Base-by-base conservation (phyloP, 2,329 filamentous ascomycete genomes). In the Pestalotiopsis sp. region DNA sequence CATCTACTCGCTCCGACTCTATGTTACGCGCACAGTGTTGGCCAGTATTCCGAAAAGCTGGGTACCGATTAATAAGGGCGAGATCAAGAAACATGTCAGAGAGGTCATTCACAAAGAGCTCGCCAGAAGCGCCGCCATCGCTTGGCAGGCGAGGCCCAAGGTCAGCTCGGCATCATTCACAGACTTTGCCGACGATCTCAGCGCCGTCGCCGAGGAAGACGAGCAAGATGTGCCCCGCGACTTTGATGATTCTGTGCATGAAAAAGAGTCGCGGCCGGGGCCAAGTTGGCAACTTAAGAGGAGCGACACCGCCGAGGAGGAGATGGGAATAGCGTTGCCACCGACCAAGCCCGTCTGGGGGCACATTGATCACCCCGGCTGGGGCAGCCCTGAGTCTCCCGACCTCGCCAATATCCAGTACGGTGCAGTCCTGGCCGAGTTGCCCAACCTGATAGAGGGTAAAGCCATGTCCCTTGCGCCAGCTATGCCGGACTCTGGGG, bases 391-490 rank as follows among this genome's bases (percentile, higher is more conserved):
- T 5, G 87, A 88, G 38, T 92, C 90, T 1, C 83, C 87, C 9
- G 92, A 96, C 76, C 82, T 96, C 20, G 90, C 93, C 4, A 90
- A 93, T 75, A 82, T 98, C n/a, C 90, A 97, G 72, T 98, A 97
- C 79, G 87, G 86, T 73, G 90, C 90, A 2, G 93, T 99, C 27
- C 85, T 98, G 20, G 86, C 88, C 49, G 95, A 98, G 80, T 85
- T 99, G 27, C 93, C 95, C 1, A 92, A 97, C 76, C 86, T 98
- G 36, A 93, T 98, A 71, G 95, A 98, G 82, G 95, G 93, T 11
- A 95, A 95, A 79, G 95, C 94, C 1, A 89, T 98, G n/a, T 94
- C 93, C 0, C 87, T 97, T 49, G 93, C 92, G 0, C 93, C 91
- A 38, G 83, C 85, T 0, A 84, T 82, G 71, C 82, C 78, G 45